Evolutionary conservation across 139 green algal genomes (phyloP).

Genomic region (Coccomyxa sp.): DNA sequence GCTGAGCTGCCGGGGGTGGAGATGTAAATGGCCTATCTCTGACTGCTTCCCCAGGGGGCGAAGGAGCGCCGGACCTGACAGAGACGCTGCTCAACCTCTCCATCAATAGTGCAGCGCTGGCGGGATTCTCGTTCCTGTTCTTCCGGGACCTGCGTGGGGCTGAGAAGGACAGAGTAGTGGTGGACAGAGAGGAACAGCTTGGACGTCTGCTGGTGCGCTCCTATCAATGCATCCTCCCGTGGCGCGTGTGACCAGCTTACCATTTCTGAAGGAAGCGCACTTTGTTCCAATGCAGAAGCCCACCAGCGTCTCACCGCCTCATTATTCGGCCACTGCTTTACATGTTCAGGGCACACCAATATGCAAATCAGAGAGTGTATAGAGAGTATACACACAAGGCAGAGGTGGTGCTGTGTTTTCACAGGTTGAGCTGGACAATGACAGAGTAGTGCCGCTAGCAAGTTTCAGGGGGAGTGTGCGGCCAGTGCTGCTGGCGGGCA

Average conservation of each 20-base stretch:
- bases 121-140: slow-evolving; percentile 66
- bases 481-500: slow-evolving; percentile 76
- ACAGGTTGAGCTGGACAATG: slow-evolving; percentile 56
- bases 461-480: slow-evolving; percentile 69
- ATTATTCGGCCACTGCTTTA: background rate
- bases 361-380: too few relatives aligned
- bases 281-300: background rate
- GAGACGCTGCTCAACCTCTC: slow-evolving; percentile 78
- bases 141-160: slow-evolving; percentile 54
- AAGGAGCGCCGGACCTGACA: slow-evolving; percentile 63
- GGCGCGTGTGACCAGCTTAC: background rate
- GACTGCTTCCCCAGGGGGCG: too few relatives aligned
- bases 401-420: too few relatives aligned
- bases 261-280: too few relatives aligned
- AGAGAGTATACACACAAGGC: too few relatives aligned
- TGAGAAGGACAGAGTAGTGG: slow-evolving; percentile 42
- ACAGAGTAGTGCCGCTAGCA: slow-evolving; percentile 63
- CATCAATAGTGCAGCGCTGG: slow-evolving; percentile 69
- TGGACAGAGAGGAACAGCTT: slow-evolving; percentile 76
- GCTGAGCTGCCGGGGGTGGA: too few relatives aligned
- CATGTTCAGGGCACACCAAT: too few relatives aligned
- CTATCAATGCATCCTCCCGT: background rate
- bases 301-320: background rate
- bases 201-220: slow-evolving; percentile 63
- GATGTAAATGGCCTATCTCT: too few relatives aligned